Evolutionary conservation across 1,284 basidiomycete species (phyloP), one percentile per base, ranked within the genome.

Genomic region (Xerocomus nothofagi): DNA sequence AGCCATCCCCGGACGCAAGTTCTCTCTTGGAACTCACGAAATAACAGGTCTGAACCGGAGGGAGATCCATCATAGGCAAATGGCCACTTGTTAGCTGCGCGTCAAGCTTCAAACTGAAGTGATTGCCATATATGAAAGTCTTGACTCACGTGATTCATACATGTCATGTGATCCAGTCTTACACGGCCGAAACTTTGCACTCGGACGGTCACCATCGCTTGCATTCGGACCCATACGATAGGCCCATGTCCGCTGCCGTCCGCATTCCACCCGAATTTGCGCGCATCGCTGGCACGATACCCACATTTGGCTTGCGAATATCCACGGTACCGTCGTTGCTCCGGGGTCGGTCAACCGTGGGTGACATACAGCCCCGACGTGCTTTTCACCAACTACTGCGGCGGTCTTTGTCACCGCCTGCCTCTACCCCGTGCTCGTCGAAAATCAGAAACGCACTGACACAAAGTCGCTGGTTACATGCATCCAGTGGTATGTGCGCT

Each of bases 381-480:
- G 14, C 50, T 26, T 44, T 58, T 38, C 56, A 53, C 36, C 57
- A 42, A 20, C 29, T 45, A 4, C 24, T 34, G 3, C 29, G 34
- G 6, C 43, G 34, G 21, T 37, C 48, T 2, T 26, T 20, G 21
- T 36, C 39, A 23, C 38, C 37, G 4, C 17, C 15, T 4, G 14
- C 14, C 5, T 14, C 23, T 23, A n/a, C 24, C 15, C 12, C 1
- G 4, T 30, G 6, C 23, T 44, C 27, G 3, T 24, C 20, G 29
- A 48, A 11, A 24, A 44, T 30, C 6, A 29, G 14, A 2, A 26
- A 29, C 9, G 3, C 21, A 8, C 17, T 30, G 11, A n/a, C 21
- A 38, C 45, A n/a, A 15, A 34, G 18, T n/a, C 63, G 60, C 23
- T 36, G 18, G 39, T 26, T 65, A 31, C 57, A 61, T 21, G 27